Evolutionary conservation across 1,284 basidiomycete genomes (phyloP).

Genomic region (Retiboletus flavoniger): DNA sequence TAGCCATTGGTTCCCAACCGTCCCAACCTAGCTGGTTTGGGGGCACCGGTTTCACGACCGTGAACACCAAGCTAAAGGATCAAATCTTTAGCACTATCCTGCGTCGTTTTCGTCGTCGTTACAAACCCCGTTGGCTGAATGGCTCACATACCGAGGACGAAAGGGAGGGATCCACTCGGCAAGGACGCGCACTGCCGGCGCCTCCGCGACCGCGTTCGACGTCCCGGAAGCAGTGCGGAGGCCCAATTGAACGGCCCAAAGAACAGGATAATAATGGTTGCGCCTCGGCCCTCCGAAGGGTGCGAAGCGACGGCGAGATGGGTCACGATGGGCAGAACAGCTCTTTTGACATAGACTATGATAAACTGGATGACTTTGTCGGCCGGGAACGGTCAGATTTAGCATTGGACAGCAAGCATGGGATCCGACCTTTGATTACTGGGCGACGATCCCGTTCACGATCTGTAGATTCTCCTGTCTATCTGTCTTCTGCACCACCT

Average conservation of each 20-base stretch:
- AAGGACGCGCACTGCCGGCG: constrained; percentile 42
- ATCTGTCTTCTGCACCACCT: constrained; percentile 11
- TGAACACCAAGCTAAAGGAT: constrained; percentile 90
- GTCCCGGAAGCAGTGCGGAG: constrained; percentile 36
- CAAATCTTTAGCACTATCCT: constrained; percentile 89
- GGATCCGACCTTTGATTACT: constrained; percentile 32
- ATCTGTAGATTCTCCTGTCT: constrained; percentile 41
- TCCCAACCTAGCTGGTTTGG: constrained; percentile 59
- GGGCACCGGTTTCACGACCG: constrained; percentile 86
- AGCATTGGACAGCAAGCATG: constrained; percentile 22
- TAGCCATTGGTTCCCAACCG: constrained; percentile 32
- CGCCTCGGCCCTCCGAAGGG: constrained; percentile 50
- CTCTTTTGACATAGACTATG: constrained; percentile 52
- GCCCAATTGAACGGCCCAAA: constrained; percentile 40
- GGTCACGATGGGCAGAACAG: constrained; percentile 30
- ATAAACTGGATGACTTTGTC: constrained; percentile 30
- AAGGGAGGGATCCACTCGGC: constrained; percentile 43
- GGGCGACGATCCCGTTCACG: constrained; percentile 58
- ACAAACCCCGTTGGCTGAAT: constrained; percentile 40
- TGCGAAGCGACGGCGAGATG: constrained; percentile 60
- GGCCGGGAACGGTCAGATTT: constrained; percentile 23
- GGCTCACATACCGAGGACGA: constrained; percentile 40
- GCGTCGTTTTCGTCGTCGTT: constrained; percentile 61
- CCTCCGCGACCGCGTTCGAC: constrained; percentile 38
- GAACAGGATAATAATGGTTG: constrained; percentile 34